Percentiles rank a stretch among this genome's conserved stretches.
phyloP scores from a whole-genome alignment of 2,329 filamentous ascomycete genomes.

The Clarireedia monteithiana region DNA sequence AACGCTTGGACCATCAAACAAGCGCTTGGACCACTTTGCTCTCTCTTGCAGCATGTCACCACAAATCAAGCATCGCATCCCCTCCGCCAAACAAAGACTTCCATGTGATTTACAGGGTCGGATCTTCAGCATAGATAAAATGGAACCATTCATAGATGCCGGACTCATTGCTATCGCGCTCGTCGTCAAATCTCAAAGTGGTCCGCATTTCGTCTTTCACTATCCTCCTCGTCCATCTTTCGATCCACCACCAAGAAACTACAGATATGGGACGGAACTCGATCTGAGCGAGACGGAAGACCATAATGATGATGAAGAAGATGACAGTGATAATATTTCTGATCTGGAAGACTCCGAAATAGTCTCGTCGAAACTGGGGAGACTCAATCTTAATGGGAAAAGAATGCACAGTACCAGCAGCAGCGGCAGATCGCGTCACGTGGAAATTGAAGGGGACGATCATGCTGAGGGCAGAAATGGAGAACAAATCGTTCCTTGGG shows the following conservation, averaged over 20 bases:
- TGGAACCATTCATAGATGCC: constrained; percentile 32
- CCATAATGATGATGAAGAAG: constrained; percentile 18
- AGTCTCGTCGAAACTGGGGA: constrained; percentile 12
- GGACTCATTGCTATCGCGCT: constrained; percentile 36
- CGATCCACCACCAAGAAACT: constrained; percentile 25
- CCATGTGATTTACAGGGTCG: not conserved
- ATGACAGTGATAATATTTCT: constrained; percentile 28
- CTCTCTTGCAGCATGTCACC: not conserved
- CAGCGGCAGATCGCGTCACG: constrained; percentile 16
- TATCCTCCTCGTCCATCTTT: constrained; percentile 57
- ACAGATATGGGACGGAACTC: constrained; percentile 28
- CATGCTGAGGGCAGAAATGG: constrained; percentile 49
- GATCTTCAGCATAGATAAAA: constrained; percentile 2
- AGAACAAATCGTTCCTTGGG: constrained; percentile 57
- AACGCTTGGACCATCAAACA: not conserved
- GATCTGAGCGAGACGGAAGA: constrained; percentile 20
- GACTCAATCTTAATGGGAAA: constrained; percentile 13
- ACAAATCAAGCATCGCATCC: not conserved
- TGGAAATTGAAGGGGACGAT: constrained; percentile 22
- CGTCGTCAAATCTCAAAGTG: constrained; percentile 55
- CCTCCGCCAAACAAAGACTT: not conserved
- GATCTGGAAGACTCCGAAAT: constrained; percentile 41
- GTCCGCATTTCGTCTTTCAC: constrained; percentile 78
- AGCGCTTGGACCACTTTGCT: not conserved
- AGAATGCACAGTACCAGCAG: not conserved